Base-by-base conservation (phyloP, 1,139 yeast genomes). In the Sugiyamaella paludigena region DNA sequence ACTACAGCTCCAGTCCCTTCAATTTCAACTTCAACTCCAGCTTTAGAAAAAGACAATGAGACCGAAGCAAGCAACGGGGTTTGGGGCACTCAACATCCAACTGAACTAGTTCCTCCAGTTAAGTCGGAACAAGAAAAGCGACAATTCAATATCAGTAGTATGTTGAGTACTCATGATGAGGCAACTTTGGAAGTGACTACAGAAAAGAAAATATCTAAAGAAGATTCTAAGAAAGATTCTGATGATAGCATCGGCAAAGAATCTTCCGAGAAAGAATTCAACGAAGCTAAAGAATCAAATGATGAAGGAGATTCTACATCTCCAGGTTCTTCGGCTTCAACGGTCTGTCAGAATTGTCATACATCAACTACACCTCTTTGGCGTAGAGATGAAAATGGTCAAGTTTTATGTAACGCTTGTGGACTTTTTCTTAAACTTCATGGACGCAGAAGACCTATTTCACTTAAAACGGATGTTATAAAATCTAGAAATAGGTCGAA, bases 341-440 rank as follows among this genome's bases (percentile, higher is more conserved):
- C 96, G 1, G 78, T 84, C 19, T 89, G 97, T 67, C 87, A 85
- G 59, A 89, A 89, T 67, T 89, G 97, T 70, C 78, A 85, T 62
- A 89, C 97, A 1, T 87, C 88, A 50, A 89, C 92, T 1, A 89
- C 97, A 1, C 97, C 97, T 1, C 72, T 89, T 26, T 89, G 97
- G 97, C 77, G 97, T 65, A 75, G 97, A 59, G 96, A 89, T 67
- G 96, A 88, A 65, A 80, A 86, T 24, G 97, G 97, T 11, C 94
- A 88, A 58, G 95, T 89, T 19, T 74, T 89, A 50, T 89, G 97
- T 67, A 89, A 89, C 69, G 97, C 97, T 1, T 89, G 97, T 71
- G 97, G 97, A 0, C 73, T 89, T 47, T 89, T 89, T 63, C 71
- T 89, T 54, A 89, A 89, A 69, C 76, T 89, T 42, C 97, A 89